Percentiles rank a stretch among this genome's conserved stretches.
phyloP scores from a whole-genome alignment of 2,329 filamentous ascomycete genomes.

The Xylaria polymorpha region DNA sequence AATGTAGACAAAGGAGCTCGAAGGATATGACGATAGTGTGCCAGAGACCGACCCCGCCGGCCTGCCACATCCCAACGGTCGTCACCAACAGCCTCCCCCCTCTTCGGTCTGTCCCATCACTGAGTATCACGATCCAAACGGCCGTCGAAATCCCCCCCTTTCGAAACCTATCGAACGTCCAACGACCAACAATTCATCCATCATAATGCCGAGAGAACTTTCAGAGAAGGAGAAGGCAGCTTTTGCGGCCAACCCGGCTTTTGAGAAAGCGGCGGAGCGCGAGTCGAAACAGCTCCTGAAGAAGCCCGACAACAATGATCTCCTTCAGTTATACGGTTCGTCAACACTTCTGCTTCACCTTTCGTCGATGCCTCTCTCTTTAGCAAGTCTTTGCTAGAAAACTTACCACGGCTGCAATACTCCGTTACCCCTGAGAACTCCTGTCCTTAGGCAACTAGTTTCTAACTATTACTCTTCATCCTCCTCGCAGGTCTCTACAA shows the following conservation, averaged over 20 bases:
- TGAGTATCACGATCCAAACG: background rate
- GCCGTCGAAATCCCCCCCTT: background rate
- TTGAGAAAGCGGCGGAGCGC: conserved; percentile 36
- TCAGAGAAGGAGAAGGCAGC: conserved; percentile 30
- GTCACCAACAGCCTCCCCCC: conserved; percentile 7
- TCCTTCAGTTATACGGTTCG: conserved; percentile 72
- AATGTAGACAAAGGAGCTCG: conserved; percentile 3
- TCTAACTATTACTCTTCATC: conserved; percentile 2
- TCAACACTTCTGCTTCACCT: background rate
- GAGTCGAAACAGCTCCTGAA: conserved; percentile 75
- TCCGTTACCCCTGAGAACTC: background rate
- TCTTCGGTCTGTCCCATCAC: conserved; percentile 1
- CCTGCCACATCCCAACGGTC: conserved; percentile 18
- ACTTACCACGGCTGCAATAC: background rate
- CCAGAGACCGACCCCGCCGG: conserved; percentile 28
- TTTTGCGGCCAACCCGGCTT: conserved; percentile 31
- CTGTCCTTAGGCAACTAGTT: background rate
- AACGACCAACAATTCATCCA: background rate
- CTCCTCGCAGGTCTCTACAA: conserved; percentile 66
- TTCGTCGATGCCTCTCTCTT: background rate
- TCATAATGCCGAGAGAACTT: conserved; percentile 31
- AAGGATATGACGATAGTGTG: conserved; percentile 29
- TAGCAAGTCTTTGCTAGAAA: background rate
- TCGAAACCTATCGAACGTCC: background rate
- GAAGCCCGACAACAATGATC: conserved; percentile 72